phyloP scores from a whole-genome alignment of 768 basidiomycete species.

The Tephrocybe sp. region DNA sequence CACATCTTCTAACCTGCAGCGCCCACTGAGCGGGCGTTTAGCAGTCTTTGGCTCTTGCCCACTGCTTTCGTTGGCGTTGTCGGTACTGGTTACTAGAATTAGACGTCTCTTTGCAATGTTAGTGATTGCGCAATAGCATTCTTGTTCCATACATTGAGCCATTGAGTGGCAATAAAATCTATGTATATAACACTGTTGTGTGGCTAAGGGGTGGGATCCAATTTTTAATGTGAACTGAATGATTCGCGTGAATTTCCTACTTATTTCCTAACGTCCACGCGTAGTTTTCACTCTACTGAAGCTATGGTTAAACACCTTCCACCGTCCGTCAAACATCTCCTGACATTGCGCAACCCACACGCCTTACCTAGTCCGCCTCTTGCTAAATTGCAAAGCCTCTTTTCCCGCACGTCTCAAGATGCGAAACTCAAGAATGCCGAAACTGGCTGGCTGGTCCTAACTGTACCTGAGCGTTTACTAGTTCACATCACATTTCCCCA shows the following conservation, averaged over 20 bases:
- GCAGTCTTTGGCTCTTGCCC: conserved; percentile 14
- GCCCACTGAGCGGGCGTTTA: conserved; percentile 15
- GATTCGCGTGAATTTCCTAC: not conserved
- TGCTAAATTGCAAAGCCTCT: conserved; percentile 48
- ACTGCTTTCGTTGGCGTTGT: conserved; percentile 13
- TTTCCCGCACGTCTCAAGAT: conserved; percentile 61
- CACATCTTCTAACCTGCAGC: conserved; percentile 15
- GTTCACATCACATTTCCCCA: conserved; percentile 7
- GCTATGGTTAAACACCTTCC: conserved; percentile 52
- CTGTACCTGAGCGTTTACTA: conserved; percentile 39
- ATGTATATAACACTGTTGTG: too few relatives aligned
- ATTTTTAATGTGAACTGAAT: not conserved
- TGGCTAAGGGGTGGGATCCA: too few relatives aligned
- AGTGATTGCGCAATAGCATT: conserved; percentile 15
- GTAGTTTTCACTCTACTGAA: not conserved
- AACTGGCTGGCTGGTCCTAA: conserved; percentile 79
- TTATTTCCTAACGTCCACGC: conserved; percentile 2
- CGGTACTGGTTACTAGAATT: conserved; percentile 19
- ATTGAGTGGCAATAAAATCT: not conserved
- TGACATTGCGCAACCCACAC: conserved; percentile 65
- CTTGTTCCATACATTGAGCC: not conserved
- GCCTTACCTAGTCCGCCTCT: conserved; percentile 55
- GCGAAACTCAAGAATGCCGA: conserved; percentile 63
- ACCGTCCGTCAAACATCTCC: conserved; percentile 65
- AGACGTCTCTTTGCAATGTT: conserved; percentile 8